Evolutionary conservation across 352 stramenopile species (phyloP), one percentile per base, ranked within the genome.

Genomic region (Pythium phragmitis): DNA sequence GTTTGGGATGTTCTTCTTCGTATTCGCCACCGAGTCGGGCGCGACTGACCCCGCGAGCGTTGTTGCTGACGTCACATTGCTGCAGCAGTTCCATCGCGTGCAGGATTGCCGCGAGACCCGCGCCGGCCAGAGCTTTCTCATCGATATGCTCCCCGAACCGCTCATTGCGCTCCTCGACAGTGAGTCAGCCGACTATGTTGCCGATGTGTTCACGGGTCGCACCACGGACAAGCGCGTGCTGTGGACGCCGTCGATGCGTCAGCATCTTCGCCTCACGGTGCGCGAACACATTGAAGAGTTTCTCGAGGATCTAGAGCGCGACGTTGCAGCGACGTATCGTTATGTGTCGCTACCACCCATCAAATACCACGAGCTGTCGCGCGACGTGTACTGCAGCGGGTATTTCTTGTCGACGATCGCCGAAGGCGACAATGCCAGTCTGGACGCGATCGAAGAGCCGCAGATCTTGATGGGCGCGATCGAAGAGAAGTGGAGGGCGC

Each of bases 381-480:
- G 79, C 11, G 82, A 92, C 36, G 76, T 93, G 2, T 92, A 90
- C 57, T 92, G 78, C 51, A 88, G 78, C 50, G 82, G 85, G 0
- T 88, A 89, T 47, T 92, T 88, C 43, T 60, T 92, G 14, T 92
- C 82, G 12, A 88, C 74, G 3, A 77, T 93, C 26, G 78, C 80
- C 19, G 71, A 87, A 52, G 77, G 72, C 4, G 74, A 72, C n/a
- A 64, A 83, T 42, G 63, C 70, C 1, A 75, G 86, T 57, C 37
- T 85, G 5, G 80, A 90, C 67, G 68, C 79, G 14, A 85, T 93
- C 28, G 85, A 93, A 48, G 76, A 93, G 54, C 85, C 85, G 23
- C 73, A 91, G 43, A 75, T 88, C 33, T 36, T 92, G 39, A 92
- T 93, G 82, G 75, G 75, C 34, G 87, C 74, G 49, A 90, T 92